Conservation (phyloP, 345 rosid species). For the Euphorbia tirucalli region DNA sequence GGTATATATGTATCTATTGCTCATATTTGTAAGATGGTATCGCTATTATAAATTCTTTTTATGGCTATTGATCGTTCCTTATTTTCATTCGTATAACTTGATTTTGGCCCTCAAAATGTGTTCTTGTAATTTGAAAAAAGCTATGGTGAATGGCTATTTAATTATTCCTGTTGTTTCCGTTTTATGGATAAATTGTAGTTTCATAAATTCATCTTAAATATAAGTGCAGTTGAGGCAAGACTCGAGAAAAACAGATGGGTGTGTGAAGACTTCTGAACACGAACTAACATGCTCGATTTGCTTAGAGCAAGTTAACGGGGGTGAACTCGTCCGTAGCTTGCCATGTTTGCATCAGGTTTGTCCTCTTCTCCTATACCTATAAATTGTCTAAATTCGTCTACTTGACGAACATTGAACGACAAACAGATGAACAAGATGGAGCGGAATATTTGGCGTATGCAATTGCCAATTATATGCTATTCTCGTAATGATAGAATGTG, state of each 20-base stretch:
- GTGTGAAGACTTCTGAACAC: conserved; percentile 43
- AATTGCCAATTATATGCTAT: neutral
- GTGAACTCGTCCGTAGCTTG: conserved; percentile 67
- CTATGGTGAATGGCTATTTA: neutral
- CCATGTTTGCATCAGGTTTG: conserved; percentile 75
- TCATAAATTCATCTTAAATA: neutral
- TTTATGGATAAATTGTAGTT: conserved; percentile 4
- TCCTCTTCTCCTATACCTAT: neutral
- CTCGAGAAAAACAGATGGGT: conserved; percentile 35
- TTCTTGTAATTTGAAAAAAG: neutral
- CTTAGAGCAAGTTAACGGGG: conserved; percentile 65
- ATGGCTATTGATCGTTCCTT: neutral
- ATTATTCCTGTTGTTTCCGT: neutral
- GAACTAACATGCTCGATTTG: conserved; percentile 65
- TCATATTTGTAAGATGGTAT: neutral
- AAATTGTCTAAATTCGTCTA: too few species aligned
- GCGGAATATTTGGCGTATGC: too few species aligned
- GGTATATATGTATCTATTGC: conserved; percentile 31
- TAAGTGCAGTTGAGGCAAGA: conserved; percentile 45
- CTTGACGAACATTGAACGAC: too few species aligned
- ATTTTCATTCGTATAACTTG: neutral
- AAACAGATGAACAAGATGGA: too few species aligned
- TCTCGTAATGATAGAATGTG: neutral
- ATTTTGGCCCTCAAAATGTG: neutral
- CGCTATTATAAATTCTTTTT: neutral